Evolutionary conservation across 352 stramenopile genomes (phyloP).

Genomic region (Pythium diclinum): DNA sequence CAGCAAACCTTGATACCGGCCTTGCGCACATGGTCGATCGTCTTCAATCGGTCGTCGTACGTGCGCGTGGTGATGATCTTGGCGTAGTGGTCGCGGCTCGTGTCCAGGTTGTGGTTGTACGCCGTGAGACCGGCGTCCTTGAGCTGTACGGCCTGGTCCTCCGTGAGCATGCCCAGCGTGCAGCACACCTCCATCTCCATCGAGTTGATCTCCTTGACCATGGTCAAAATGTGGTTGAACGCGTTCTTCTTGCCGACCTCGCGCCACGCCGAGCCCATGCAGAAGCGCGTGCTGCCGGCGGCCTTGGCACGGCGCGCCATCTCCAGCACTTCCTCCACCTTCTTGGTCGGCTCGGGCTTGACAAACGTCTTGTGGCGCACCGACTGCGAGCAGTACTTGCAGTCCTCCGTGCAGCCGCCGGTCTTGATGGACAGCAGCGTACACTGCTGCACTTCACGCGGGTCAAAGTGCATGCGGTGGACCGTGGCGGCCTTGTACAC

Average conservation of each 20-base stretch:
- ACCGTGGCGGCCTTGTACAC: conserved; percentile 95
- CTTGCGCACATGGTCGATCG: conserved; percentile 96
- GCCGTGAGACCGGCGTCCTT: conserved; percentile 97
- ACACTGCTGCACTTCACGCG: conserved; percentile 96
- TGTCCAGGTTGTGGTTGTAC: conserved; percentile 99
- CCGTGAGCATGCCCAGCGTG: conserved; percentile 96
- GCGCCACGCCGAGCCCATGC: conserved; percentile 97
- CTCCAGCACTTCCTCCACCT: conserved; percentile 95
- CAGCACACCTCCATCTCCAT: conserved; percentile 95
- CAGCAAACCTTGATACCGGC: conserved; percentile 97
- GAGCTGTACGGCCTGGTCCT: conserved; percentile 94
- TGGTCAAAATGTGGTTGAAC: conserved; percentile 97
- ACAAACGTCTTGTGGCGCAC: conserved; percentile 98
- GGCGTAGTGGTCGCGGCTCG: conserved; percentile 96
- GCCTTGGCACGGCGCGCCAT: conserved; percentile 94
- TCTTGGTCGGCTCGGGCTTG: conserved; percentile 96
- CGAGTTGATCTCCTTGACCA: conserved; percentile 92
- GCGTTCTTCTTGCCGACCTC: conserved; percentile 98
- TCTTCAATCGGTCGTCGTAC: conserved; percentile 96
- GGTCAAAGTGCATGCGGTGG: conserved; percentile 97
- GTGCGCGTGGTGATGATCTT: conserved; percentile 96
- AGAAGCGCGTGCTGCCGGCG: conserved; percentile 96
- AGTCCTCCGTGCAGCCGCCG: conserved; percentile 92
- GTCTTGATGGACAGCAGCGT: conserved; percentile 98
- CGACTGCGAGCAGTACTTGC: conserved; percentile 96